Percentiles rank a stretch among this genome's conserved stretches.
Evolutionary conservation across 306 rosid species (phyloP).

Genomic region (Ziziphus jujuba): DNA sequence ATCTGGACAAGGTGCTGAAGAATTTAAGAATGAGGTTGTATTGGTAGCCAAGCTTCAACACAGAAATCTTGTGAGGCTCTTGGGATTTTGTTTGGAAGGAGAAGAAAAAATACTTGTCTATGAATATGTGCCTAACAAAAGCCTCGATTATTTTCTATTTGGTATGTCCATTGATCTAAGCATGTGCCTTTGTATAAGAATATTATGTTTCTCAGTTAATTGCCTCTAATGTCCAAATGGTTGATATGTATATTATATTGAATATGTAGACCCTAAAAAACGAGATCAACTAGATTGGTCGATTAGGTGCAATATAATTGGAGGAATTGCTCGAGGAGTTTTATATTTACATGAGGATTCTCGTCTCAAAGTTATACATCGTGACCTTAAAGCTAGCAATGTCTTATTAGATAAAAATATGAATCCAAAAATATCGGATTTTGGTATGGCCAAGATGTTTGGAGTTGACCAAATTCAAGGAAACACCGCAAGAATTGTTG

Average conservation of each 20-base stretch:
- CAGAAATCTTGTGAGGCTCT: not conserved
- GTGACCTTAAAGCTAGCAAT: not conserved
- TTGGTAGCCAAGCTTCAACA: conserved; percentile 12
- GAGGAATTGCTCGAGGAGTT: conserved; percentile 7
- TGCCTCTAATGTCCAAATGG: not conserved
- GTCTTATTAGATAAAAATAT: not conserved
- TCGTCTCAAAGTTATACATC: not conserved
- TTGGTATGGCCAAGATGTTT: conserved; percentile 2
- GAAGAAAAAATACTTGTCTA: conserved; percentile 7
- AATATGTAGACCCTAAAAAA: not conserved
- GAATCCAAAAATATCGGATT: conserved; percentile 2
- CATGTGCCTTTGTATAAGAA: not conserved
- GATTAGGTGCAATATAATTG: not conserved
- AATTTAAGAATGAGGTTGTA: conserved; percentile 11
- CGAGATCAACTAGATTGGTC: not conserved
- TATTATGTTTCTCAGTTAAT: not conserved
- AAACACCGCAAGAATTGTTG: not conserved
- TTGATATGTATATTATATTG: not conserved
- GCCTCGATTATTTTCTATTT: not conserved
- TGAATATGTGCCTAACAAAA: not conserved
- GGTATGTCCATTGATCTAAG: not conserved
- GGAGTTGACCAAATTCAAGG: not conserved
- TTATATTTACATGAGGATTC: conserved; percentile 3
- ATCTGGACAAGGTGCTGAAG: not conserved
- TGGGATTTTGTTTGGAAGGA: conserved; percentile 9